Base-by-base conservation (phyloP, 441 rosid genomes). In the Aleurites moluccanus region DNA sequence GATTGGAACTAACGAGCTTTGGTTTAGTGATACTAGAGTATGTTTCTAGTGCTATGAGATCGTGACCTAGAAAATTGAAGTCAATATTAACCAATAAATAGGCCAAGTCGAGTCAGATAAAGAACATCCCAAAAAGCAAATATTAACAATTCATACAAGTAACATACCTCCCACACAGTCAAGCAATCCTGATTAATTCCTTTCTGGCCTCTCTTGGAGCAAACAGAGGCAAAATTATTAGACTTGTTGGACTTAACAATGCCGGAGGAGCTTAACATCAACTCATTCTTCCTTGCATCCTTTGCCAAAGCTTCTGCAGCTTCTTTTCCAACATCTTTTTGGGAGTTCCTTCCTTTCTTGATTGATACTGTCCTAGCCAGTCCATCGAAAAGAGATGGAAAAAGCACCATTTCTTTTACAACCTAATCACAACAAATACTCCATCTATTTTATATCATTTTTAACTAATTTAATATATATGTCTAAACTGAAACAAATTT, bases 181-280 rank as follows among this genome's bases (percentile, higher is more conserved):
- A 92, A 82, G 69, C 86, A 83, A 59, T 95, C 98, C 82, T 95
- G 98, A 74, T 93, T 95, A 38, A 83, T 84, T 65, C 97, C 98
- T 77, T 95, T 95, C 72, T 83, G 85, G 10, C 99, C 98, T 86
- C 88, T 84, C 80, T 84, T 88, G 45, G 98, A 86, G 85, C 85
- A 95, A 45, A 87, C 81, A 3, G 96, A 89, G 56, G 91, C 89
- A 50, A 87, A 74, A 73, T 86, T 81, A 62, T 79, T 78, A 0
- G 94, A 88, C 42, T 67, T 85, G 56, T 78, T 82, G 18, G 88
- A 86, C 73, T 77, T 84, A 18, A 91, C 85, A 73, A 79, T 75
- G n/a, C 96, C 96, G 0, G 91, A 86, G 28, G 97, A 84, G 53
- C 87, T 86, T 55, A 86, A 53, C 81, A 91, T 81, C 80, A 83